phyloP scores from a whole-genome alignment of 257 asterid genomes.

The Schizonepeta tenuifolia region DNA sequence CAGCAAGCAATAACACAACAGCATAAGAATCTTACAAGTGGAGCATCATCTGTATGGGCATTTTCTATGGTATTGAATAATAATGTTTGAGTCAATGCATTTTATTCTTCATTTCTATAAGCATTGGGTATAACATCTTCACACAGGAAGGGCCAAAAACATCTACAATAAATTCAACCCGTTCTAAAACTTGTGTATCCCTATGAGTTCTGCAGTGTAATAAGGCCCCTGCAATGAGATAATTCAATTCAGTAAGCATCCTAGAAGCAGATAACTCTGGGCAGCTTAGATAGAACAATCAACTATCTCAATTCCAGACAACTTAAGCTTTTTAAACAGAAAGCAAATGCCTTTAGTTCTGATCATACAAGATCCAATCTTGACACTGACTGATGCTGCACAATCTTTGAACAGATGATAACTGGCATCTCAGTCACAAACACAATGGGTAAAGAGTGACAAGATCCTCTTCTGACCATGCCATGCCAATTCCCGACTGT shows the following conservation, averaged over 20 bases:
- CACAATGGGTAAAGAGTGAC: neutral
- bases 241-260: neutral
- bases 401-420: slow-evolving; percentile 7
- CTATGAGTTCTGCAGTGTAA: neutral
- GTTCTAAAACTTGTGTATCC: neutral
- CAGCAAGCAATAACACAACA: slow-evolving; percentile 33
- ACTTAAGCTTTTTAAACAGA: neutral
- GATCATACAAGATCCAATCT: slow-evolving; percentile 1
- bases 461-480: neutral
- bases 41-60: slow-evolving; percentile 25
- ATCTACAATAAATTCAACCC: neutral
- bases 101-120: neutral
- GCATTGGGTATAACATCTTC: neutral
- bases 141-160: slow-evolving; percentile 8
- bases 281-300: neutral
- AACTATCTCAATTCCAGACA: neutral
- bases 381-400: neutral
- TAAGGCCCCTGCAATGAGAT: neutral
- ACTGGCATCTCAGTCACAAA: neutral
- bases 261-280: neutral
- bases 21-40: slow-evolving; percentile 21
- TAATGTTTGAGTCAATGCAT: slow-evolving; percentile 2
- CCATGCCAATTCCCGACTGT: neutral
- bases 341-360: neutral
- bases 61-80: neutral